phyloP scores from a whole-genome alignment of 345 rosid genomes.

The Camelina hispida region DNA sequence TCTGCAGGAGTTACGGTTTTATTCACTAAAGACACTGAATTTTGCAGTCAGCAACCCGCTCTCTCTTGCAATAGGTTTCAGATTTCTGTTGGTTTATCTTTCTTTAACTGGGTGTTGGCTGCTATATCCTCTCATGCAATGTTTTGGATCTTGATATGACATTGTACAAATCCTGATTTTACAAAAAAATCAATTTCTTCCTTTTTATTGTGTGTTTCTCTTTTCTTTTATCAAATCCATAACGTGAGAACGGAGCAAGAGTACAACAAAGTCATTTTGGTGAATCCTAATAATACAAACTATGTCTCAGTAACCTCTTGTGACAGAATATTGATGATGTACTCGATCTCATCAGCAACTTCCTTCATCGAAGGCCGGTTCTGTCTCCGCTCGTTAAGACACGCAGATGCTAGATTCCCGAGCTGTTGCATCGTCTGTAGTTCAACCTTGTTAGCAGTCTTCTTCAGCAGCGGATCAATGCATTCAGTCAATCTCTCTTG shows the following conservation, averaged over 20 bases:
- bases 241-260: background rate
- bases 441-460: constrained; percentile 28
- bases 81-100: constrained; percentile 71
- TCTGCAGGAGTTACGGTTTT: constrained; percentile 87
- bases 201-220: constrained; percentile 2
- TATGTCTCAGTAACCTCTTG: constrained; percentile 38
- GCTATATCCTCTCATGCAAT: constrained; percentile 83
- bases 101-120: constrained; percentile 65
- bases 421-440: constrained; percentile 43
- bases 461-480: constrained; percentile 51
- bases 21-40: constrained; percentile 69
- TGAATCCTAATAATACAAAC: constrained; percentile 29
- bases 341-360: constrained; percentile 58
- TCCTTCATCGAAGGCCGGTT: constrained; percentile 55
- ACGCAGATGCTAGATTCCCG: constrained; percentile 39
- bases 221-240: constrained; percentile 11
- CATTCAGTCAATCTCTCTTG: constrained; percentile 55
- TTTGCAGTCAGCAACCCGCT: constrained; percentile 51
- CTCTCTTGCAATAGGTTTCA: constrained; percentile 64
- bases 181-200: constrained; percentile 1
- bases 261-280: constrained; percentile 22
- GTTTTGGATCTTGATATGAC: constrained; percentile 86
- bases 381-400: constrained; percentile 44
- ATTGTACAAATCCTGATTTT: constrained; percentile 37
- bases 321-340: constrained; percentile 47